These are phyloP conservation scores for Fusarium begoniae DNA, from an alignment of 2,329 filamentous ascomycete species.

Conservation along the genomic window DNA sequence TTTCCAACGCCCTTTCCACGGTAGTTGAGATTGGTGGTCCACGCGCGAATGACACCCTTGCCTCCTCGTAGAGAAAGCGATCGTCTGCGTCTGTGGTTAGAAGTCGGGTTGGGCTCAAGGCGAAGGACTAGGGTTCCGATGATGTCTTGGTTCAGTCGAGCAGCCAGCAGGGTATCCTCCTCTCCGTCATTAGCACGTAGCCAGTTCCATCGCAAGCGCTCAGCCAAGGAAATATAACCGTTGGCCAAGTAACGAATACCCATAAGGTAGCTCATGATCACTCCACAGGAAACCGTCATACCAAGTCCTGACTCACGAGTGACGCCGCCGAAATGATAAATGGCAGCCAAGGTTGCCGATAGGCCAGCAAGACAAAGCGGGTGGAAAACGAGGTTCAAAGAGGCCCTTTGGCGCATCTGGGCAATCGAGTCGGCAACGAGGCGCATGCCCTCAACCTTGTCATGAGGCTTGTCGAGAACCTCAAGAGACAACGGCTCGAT, in stretches of 20 bases:
- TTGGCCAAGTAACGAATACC: conserved; percentile 67
- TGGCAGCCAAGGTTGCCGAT: conserved; percentile 52
- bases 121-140: conserved; percentile 77
- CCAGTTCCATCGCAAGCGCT: conserved; percentile 70
- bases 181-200: conserved; percentile 55
- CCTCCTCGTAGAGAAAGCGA: conserved; percentile 62
- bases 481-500: conserved; percentile 73
- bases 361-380: conserved; percentile 62
- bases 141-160: conserved; percentile 72
- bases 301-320: conserved; percentile 62
- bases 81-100: conserved; percentile 47
- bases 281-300: conserved; percentile 66
- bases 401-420: conserved; percentile 78
- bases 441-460: conserved; percentile 73
- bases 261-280: conserved; percentile 71
- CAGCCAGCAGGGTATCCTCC: conserved; percentile 70
- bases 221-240: conserved; percentile 71
- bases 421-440: conserved; percentile 84
- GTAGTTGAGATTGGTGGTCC: conserved; percentile 79
- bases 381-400: conserved; percentile 70
- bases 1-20: conserved; percentile 76
- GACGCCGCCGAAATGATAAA: conserved; percentile 59
- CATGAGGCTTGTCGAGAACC: conserved; percentile 60
- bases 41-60: conserved; percentile 78
- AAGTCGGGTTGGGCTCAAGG: conserved; percentile 59